Percentiles rank a stretch among this genome's conserved stretches.
These are phyloP conservation scores for Hymenoscyphus salicellus DNA, from an alignment of 2,329 filamentous ascomycete species.

Conservation along the genomic window DNA sequence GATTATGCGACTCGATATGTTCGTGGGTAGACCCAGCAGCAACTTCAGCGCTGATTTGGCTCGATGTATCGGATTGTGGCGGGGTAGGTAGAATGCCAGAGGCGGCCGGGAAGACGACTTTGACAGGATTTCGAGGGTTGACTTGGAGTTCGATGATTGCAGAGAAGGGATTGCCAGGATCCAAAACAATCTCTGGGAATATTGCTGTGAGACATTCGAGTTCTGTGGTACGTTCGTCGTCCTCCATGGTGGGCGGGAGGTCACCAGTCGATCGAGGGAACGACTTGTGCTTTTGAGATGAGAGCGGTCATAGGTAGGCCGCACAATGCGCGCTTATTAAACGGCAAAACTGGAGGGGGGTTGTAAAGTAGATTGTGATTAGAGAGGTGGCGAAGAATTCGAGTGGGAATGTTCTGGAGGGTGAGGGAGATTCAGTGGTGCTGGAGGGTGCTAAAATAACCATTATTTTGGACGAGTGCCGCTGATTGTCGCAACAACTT, in stretches of 20 bases:
- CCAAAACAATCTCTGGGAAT: slow-evolving; percentile 59
- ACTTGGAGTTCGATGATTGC: slow-evolving; percentile 55
- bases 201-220: slow-evolving; percentile 61
- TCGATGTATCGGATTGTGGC: slow-evolving; percentile 25
- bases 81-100: slow-evolving; percentile 34
- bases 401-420: slow-evolving; percentile 7
- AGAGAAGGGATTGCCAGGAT: slow-evolving; percentile 46
- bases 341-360: slow-evolving; percentile 2
- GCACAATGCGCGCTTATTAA: not conserved
- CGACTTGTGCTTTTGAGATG: slow-evolving; percentile 23
- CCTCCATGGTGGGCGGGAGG: slow-evolving; percentile 51
- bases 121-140: slow-evolving; percentile 51
- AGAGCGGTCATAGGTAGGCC: slow-evolving; percentile 24
- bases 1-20: slow-evolving; percentile 29
- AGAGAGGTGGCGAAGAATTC: slow-evolving; percentile 10
- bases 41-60: slow-evolving; percentile 18
- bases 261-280: slow-evolving; percentile 28
- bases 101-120: slow-evolving; percentile 55
- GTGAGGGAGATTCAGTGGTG: not conserved
- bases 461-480: not conserved
- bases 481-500: too few relatives aligned
- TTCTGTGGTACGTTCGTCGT: slow-evolving; percentile 62
- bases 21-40: slow-evolving; percentile 13
- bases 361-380: not conserved
- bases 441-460: not conserved